Percentiles rank a stretch among this genome's conserved stretches.
phyloP scores from a whole-genome alignment of 805 yeast genomes.

The Martiniozyma abietophila region DNA sequence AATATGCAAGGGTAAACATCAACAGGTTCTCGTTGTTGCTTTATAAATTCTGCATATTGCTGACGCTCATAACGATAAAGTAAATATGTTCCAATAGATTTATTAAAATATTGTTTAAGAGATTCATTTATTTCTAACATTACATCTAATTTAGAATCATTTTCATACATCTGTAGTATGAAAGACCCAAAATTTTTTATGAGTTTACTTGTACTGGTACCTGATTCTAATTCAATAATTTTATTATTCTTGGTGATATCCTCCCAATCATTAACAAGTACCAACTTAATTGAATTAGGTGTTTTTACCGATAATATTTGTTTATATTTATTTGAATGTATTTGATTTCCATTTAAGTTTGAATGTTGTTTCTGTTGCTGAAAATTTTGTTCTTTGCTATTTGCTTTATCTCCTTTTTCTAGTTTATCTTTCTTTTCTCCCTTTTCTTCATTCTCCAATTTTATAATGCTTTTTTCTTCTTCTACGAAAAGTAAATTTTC shows the following conservation, averaged over 20 bases:
- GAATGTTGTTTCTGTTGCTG: not conserved
- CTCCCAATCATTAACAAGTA: constrained; percentile 92
- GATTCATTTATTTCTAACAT: constrained; percentile 66
- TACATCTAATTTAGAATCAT: constrained; percentile 40
- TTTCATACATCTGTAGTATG: constrained; percentile 30
- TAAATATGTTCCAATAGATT: constrained; percentile 56
- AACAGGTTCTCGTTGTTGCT: constrained; percentile 17
- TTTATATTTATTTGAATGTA: not conserved
- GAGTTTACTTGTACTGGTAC: constrained; percentile 42
- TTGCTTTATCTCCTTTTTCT: not conserved
- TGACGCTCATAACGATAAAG: constrained; percentile 71
- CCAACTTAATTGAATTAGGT: constrained; percentile 57
- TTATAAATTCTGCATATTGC: constrained; percentile 47
- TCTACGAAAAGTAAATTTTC: constrained; percentile 38
- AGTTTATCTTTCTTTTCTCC: not conserved
- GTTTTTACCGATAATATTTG: not conserved
- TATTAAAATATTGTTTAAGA: constrained; percentile 62
- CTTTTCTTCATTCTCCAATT: not conserved
- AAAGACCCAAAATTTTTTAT: constrained; percentile 37
- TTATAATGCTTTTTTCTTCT: constrained; percentile 4
- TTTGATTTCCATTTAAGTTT: constrained; percentile 3
- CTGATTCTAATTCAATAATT: constrained; percentile 55
- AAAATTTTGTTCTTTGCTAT: not conserved
- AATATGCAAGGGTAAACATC: constrained; percentile 76
- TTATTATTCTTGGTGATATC: constrained; percentile 71